Evolutionary conservation across 2,329 filamentous ascomycete species (phyloP).

Genomic region (Hysterium pulicare): DNA sequence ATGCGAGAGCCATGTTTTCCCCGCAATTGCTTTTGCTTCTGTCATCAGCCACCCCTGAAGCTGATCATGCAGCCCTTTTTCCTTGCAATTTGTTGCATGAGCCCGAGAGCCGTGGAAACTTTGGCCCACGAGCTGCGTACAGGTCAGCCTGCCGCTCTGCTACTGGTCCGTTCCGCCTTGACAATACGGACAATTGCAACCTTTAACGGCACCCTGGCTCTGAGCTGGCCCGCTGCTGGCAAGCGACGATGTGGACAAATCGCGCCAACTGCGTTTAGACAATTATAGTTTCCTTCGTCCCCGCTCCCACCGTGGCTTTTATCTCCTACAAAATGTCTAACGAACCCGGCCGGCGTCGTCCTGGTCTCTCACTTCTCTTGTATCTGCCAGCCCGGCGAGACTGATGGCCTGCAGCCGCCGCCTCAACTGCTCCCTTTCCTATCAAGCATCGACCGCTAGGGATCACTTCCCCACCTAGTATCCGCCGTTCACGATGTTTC

Average conservation of each 20-base stretch:
- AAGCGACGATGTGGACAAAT: conserved; percentile 22
- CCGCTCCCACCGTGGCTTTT: conserved; percentile 21
- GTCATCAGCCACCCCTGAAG: conserved; percentile 33
- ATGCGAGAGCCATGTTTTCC: conserved; percentile 36
- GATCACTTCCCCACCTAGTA: conserved; percentile 12
- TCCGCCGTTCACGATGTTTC: conserved; percentile 28
- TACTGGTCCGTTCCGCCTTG: conserved; percentile 19
- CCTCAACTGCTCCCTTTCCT: conserved; percentile 13
- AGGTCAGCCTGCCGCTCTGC: conserved; percentile 27
- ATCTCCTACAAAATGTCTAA: conserved; percentile 27
- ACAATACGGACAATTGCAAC: conserved; percentile 13
- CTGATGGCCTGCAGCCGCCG: conserved; percentile 22
- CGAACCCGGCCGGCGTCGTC: conserved; percentile 15
- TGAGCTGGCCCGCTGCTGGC: conserved; percentile 29
- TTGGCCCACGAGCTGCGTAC: conserved; percentile 18
- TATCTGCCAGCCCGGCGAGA: conserved; percentile 13
- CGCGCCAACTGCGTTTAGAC: conserved; percentile 36
- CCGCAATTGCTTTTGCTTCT: conserved; percentile 35
- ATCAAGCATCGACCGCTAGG: conserved; percentile 13
- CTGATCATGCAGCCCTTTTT: conserved; percentile 37
- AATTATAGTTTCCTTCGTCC: conserved; percentile 27
- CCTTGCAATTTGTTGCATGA: conserved; percentile 27
- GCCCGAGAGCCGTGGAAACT: conserved; percentile 18
- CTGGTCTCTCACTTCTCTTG: conserved; percentile 14
- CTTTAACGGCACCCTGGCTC: conserved; percentile 25